phyloP scores from a whole-genome alignment of 2,329 filamentous ascomycete species.

The Aspergillus eucalypticola region DNA sequence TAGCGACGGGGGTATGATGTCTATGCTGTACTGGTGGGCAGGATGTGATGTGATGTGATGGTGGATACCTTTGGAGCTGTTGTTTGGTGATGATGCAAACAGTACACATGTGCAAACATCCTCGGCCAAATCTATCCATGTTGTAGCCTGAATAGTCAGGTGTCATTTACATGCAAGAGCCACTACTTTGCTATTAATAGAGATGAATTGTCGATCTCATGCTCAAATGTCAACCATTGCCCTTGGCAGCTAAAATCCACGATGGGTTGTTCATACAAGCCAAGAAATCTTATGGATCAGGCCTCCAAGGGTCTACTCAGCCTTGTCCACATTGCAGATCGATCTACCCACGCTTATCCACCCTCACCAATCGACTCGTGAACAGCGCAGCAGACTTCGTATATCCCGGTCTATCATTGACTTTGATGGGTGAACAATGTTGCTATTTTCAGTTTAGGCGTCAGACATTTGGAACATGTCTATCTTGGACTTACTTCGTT shows the following conservation, averaged over 20 bases:
- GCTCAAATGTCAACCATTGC: too few relatives aligned
- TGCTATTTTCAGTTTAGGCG: not conserved
- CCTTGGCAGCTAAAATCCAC: too few relatives aligned
- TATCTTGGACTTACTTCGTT: not conserved
- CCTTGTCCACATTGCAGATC: not conserved
- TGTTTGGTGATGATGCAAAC: constrained; percentile 12
- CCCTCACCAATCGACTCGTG: not conserved
- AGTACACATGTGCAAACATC: not conserved
- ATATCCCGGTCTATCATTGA: not conserved
- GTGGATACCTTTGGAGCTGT: not conserved
- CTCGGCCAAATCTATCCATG: not conserved
- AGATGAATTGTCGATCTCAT: not conserved
- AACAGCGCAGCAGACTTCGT: not conserved
- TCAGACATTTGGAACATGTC: not conserved
- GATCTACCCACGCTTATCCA: not conserved
- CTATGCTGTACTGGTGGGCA: not conserved
- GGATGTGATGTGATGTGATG: constrained; percentile 1
- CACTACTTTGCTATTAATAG: too few relatives aligned
- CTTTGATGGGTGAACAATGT: not conserved
- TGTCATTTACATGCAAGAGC: not conserved
- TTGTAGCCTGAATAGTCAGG: not conserved
- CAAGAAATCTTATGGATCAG: not conserved
- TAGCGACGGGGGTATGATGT: not conserved
- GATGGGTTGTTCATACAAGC: too few relatives aligned
- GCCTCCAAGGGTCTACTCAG: not conserved